These are phyloP conservation scores for Ottelia alismoides DNA, from an alignment of 106 monocot species.

Conservation along the genomic window DNA sequence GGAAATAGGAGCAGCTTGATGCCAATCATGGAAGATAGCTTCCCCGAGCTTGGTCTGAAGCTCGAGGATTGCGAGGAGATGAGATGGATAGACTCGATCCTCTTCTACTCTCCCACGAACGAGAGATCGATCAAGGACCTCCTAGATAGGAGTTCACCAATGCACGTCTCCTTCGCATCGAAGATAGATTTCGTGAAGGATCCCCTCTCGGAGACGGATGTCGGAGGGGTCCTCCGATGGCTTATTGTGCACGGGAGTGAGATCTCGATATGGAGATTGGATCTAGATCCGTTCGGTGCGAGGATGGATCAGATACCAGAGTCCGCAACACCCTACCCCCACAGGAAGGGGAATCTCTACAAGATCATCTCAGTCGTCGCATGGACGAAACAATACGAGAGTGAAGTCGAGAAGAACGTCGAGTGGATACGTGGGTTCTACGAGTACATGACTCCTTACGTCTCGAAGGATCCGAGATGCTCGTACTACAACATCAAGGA, in stretches of 20 bases:
- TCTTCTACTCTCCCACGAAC: neutral
- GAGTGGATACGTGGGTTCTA: conserved; percentile 2
- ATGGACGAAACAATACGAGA: too few relatives aligned
- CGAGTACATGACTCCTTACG: conserved; percentile 9
- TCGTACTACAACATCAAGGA: conserved; percentile 9
- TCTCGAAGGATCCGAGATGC: conserved; percentile 18
- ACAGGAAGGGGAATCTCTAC: too few relatives aligned
- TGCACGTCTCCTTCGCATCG: conserved; percentile 3
- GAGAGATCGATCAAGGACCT: neutral
- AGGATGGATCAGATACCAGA: too few relatives aligned
- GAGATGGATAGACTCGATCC: conserved; percentile 7
- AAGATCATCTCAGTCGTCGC: too few relatives aligned
- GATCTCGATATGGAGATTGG: too few relatives aligned
- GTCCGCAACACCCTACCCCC: too few relatives aligned
- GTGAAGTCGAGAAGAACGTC: too few relatives aligned
- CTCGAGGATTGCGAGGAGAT: neutral
- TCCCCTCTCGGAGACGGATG: conserved; percentile 7
- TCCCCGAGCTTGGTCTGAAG: neutral
- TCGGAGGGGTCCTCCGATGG: too few relatives aligned
- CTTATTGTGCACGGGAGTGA: too few relatives aligned
- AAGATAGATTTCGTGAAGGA: conserved; percentile 28
- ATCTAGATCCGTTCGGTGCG: too few relatives aligned
- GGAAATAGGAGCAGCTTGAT: neutral
- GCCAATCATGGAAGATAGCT: neutral
- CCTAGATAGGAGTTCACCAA: conserved; percentile 4